These are phyloP conservation scores for Dioscorea alata DNA, from an alignment of 106 monocot genomes.

Conservation along the genomic window DNA sequence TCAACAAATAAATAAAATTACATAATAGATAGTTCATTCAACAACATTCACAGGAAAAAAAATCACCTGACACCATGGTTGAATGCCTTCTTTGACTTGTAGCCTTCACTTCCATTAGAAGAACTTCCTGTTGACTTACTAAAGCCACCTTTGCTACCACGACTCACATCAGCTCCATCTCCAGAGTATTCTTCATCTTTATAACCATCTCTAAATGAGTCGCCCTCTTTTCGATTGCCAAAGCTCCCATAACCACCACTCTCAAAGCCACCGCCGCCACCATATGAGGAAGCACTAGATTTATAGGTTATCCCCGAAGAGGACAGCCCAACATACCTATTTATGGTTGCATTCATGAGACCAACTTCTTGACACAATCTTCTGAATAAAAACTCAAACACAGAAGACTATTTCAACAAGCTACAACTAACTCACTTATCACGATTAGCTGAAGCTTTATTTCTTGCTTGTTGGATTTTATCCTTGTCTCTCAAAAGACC, in stretches of 20 bases:
- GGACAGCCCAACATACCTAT: constrained; percentile 85
- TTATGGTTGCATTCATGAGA: constrained; percentile 8
- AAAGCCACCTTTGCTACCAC: constrained; percentile 13
- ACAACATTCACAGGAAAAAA: background rate
- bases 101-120: constrained; percentile 18
- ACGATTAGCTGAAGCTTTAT: constrained; percentile 80
- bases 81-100: constrained; percentile 30
- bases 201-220: constrained; percentile 50
- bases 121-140: constrained; percentile 16
- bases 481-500: constrained; percentile 66
- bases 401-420: background rate
- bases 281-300: constrained; percentile 50
- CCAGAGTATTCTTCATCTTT: constrained; percentile 28
- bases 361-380: background rate
- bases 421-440: constrained; percentile 62
- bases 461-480: constrained; percentile 69
- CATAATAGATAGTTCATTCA: no score
- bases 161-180: constrained; percentile 14
- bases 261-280: constrained; percentile 23
- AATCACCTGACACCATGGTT: constrained; percentile 19
- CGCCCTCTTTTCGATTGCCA: constrained; percentile 34
- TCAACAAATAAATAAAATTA: background rate
- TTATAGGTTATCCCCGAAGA: constrained; percentile 71
- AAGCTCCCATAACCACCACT: constrained; percentile 43
- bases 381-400: background rate